Evolutionary conservation across 345 rosid genomes (phyloP).

Genomic region (Melaleuca alternifolia): DNA sequence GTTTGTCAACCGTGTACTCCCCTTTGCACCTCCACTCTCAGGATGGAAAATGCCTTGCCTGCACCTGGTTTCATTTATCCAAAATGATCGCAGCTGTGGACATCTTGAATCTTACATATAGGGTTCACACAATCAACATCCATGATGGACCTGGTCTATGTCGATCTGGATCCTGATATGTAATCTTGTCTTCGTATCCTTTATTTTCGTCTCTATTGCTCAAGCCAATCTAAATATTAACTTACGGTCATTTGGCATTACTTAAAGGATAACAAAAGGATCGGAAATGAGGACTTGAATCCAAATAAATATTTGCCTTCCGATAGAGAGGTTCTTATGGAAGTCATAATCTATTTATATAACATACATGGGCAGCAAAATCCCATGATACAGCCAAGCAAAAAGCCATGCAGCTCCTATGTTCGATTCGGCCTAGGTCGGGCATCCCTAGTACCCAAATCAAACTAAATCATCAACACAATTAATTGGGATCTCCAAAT

Average conservation of each 20-base stretch:
- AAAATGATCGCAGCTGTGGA: not conserved
- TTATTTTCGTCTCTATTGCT: not conserved
- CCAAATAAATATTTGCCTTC: not conserved
- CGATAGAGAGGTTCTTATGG: not conserved
- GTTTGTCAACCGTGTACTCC: not conserved
- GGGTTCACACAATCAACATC: rapidly evolving
- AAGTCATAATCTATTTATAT: not conserved
- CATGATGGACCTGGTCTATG: not conserved
- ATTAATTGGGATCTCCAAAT: not conserved
- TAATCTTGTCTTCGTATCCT: not conserved
- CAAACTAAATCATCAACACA: rapidly evolving
- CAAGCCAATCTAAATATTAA: not conserved
- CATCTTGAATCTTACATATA: not conserved
- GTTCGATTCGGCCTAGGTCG: not conserved
- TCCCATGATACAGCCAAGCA: not conserved
- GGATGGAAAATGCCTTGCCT: not conserved
- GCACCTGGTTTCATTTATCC: not conserved
- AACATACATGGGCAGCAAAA: not conserved
- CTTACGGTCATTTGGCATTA: not conserved
- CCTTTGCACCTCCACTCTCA: not conserved
- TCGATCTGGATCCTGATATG: not conserved
- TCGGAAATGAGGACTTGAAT: not conserved
- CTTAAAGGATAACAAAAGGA: not conserved
- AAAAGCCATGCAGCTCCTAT: not conserved
- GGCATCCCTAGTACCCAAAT: not conserved